A percentile compares a stretch with the other conserved stretches of the same genome.
Conservation (phyloP, 2,329 filamentous ascomycete species). For the Penicillium sp. region DNA sequence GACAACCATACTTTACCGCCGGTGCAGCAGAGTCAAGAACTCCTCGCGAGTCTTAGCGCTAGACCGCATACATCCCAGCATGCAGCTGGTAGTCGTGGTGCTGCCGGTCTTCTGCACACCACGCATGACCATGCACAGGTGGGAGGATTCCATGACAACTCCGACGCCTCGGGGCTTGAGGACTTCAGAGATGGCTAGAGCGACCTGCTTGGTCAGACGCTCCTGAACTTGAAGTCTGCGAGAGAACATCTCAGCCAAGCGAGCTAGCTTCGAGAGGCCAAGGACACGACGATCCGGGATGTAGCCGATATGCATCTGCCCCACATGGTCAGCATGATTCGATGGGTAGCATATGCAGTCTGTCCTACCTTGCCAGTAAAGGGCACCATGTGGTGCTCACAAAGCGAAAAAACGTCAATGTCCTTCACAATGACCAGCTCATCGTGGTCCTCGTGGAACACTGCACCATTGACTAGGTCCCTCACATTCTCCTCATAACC, state of each 20-base stretch:
- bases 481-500: slow-evolving; percentile 94
- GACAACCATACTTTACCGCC: slow-evolving; percentile 35
- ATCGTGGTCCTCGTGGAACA: slow-evolving; percentile 96
- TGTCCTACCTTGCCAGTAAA: slow-evolving; percentile 82
- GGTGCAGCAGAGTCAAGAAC: slow-evolving; percentile 80
- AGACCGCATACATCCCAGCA: slow-evolving; percentile 92
- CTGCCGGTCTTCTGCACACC: slow-evolving; percentile 91
- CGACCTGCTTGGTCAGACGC: slow-evolving; percentile 92
- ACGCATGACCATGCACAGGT: slow-evolving; percentile 98
- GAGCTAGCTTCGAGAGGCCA: slow-evolving; percentile 90
- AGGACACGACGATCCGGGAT: slow-evolving; percentile 91
- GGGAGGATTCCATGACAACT: slow-evolving; percentile 95
- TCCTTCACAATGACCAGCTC: slow-evolving; percentile 98
- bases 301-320: slow-evolving; percentile 97
- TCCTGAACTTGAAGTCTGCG: slow-evolving; percentile 95
- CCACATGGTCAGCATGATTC: slow-evolving; percentile 15
- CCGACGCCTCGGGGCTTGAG: slow-evolving; percentile 92
- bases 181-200: slow-evolving; percentile 88
- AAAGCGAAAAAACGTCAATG: slow-evolving; percentile 91
- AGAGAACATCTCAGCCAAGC: slow-evolving; percentile 96
- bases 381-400: slow-evolving; percentile 96
- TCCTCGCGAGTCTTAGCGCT: slow-evolving; percentile 94
- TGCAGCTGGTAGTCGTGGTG: slow-evolving; percentile 92
- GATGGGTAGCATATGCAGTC: not conserved
- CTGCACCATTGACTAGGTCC: slow-evolving; percentile 88